Conservation (phyloP, 495 filamentous ascomycete species). For the Xylaria acuta region DNA sequence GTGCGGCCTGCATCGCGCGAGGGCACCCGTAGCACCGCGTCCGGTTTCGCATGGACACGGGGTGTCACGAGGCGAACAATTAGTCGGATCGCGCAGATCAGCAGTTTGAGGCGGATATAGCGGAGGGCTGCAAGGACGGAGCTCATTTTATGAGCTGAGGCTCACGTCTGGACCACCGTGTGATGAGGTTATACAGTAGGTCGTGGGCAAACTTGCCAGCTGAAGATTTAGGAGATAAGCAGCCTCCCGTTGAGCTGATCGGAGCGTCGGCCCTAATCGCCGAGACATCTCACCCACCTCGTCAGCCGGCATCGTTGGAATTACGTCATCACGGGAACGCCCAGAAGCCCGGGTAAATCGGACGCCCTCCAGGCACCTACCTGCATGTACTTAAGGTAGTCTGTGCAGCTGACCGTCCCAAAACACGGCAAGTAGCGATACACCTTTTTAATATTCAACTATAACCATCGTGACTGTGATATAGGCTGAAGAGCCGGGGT, state of each 20-base stretch:
- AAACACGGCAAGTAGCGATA: too few relatives aligned
- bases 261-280: not conserved
- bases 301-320: not conserved
- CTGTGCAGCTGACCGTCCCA: not conserved
- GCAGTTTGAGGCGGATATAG: constrained; percentile 7
- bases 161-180: not conserved
- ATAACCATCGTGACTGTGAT: not conserved
- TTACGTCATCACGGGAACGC: not conserved
- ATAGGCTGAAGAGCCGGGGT: not conserved
- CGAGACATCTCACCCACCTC: not conserved
- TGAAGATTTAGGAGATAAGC: constrained; percentile 6
- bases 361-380: too few relatives aligned
- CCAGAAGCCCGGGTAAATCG: not conserved
- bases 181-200: not conserved
- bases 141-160: not conserved
- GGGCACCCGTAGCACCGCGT: constrained; percentile 48
- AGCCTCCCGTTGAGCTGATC: not conserved
- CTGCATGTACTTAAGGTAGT: too few relatives aligned
- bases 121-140: not conserved
- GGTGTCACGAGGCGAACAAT: not conserved
- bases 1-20: constrained; percentile 51
- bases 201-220: not conserved
- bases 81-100: not conserved
- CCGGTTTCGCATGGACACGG: constrained; percentile 33
- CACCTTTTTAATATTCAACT: not conserved